Base-by-base conservation (phyloP, 768 basidiomycete species). In the Hygrophoropsis aurantiaca region DNA sequence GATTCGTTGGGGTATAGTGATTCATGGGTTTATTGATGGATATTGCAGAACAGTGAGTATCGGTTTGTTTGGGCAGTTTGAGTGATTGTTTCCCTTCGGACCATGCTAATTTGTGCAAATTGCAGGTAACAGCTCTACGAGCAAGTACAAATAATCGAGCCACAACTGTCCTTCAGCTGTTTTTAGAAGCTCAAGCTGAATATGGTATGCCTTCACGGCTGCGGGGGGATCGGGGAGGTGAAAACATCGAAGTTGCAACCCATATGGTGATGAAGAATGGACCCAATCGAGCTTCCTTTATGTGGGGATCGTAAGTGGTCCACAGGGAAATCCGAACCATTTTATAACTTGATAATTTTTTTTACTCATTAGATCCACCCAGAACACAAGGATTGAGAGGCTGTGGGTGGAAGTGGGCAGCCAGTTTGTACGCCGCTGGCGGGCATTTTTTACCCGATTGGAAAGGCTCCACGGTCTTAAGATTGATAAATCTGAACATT, bases 341-440 rank as follows among this genome's bases (percentile, higher is more conserved):
- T n/a, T n/a, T n/a, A n/a, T n/a, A n/a, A 19, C n/a, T 3, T 3
- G 8, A 2, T 15, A 18, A 20, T n/a, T 11, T 27, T 35, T 40
- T n/a, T 2, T 47, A 3, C 39, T 33, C 3, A 27, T 15, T 42
- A 64, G 62, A 5, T 78, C 71, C 0, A 73, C 71, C 0, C 51
- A 55, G 4, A 80, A 79, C 44, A 69, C 69, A 0, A 56, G 65
- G 0, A 77, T 78, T 49, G 76, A 79, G 51, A 41, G 62, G 0
- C 57, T 78, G 0, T 77, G 75, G 75, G 64, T 74, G 8, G 74
- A 78, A 39, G 60, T 73, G 30, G 71, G 73, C 0, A 33, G 44
- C 0, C 64, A 71, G 7, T 78, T 78, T 63, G 67, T 56, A 0
- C 55, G 61, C 2, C 36, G 20, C 11, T 79, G 77, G 77, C 30